Base-by-base conservation (phyloP, 352 stramenopile genomes). In the Pythium biforme region DNA sequence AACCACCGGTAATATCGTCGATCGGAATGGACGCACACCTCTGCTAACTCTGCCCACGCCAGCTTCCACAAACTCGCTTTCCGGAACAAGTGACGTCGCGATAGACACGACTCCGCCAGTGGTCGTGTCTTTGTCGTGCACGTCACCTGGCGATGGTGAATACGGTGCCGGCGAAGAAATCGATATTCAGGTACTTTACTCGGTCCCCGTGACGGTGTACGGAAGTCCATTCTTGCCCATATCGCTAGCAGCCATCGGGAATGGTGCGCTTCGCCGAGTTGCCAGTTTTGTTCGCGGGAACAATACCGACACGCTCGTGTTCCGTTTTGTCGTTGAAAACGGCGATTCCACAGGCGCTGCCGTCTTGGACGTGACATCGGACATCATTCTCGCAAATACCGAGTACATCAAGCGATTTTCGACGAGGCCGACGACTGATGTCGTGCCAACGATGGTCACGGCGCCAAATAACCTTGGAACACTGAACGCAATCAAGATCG, bases 361-460 rank as follows among this genome's bases (percentile, higher is more conserved):
- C 15, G 54, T 53, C 11, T 62, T 94, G 47, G 83, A 89, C 53
- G 80, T 83, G 45, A 83, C 69, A 19, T 62, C 74, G 1, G 76
- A 57, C 17, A 75, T 95, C 20, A 78, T 87, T 19, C 51, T 81
- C 5, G 88, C 88, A 22, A 64, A 52, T 9, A 81, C 75, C 41
- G 81, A 75, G 14, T 88, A 80, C 39, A 82, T 95, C 40, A 90
- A 92, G 53, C 81, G 86, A 49, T 79, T 77, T 25, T 90, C 79
- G 2, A 86, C 82, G 2, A 72, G 78, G 0, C 83, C 84, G 10
- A 95, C 80, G 0, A 91, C 81, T 0, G 77, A 89, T 50, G 79
- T 71, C 0, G 29, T 73, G 27, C 19, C 79, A 2, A 70, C 72
- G 14, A 92, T 95, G 75, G 59, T 67, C 3, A 57, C 58, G 6